A percentile compares a stretch with the other conserved stretches of the same genome.
phyloP scores from a whole-genome alignment of 108 stramenopile genomes.

The Nitzschia inconspicua region DNA sequence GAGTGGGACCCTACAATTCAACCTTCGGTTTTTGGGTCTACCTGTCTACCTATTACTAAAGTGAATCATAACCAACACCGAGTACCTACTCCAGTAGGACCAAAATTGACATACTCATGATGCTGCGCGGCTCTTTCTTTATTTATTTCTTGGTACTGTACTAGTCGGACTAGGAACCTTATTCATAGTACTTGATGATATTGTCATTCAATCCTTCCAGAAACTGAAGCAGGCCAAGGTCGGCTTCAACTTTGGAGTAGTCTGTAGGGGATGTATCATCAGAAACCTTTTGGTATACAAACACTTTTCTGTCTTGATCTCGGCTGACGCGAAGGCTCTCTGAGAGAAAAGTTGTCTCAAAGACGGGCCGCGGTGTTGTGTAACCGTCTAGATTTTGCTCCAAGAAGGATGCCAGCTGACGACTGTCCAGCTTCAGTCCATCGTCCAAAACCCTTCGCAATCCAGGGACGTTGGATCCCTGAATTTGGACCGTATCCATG shows the following conservation, averaged over 20 bases:
- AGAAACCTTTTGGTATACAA: constrained; percentile 63
- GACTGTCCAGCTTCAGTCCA: constrained; percentile 50
- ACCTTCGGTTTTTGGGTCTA: no score
- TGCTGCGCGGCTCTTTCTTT: no score
- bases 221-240: constrained; percentile 67
- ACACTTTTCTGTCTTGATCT: constrained; percentile 77
- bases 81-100: no score
- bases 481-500: constrained; percentile 83
- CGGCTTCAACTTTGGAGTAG: constrained; percentile 57
- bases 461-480: constrained; percentile 73
- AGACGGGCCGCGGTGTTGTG: constrained; percentile 55
- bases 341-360: constrained; percentile 61
- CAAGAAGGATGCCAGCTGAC: constrained; percentile 53
- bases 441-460: constrained; percentile 61
- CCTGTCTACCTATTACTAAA: no score
- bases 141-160: no score
- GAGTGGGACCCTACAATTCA: no score
- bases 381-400: constrained; percentile 59
- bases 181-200: constrained; percentile 64
- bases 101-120: no score
- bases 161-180: no score
- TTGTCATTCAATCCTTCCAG: constrained; percentile 81
- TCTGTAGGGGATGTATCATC: constrained; percentile 53
- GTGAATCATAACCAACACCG: no score
- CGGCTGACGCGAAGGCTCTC: constrained; percentile 64